Base-by-base conservation (phyloP, 495 filamentous ascomycete genomes). In the Pyronema omphalodes region DNA sequence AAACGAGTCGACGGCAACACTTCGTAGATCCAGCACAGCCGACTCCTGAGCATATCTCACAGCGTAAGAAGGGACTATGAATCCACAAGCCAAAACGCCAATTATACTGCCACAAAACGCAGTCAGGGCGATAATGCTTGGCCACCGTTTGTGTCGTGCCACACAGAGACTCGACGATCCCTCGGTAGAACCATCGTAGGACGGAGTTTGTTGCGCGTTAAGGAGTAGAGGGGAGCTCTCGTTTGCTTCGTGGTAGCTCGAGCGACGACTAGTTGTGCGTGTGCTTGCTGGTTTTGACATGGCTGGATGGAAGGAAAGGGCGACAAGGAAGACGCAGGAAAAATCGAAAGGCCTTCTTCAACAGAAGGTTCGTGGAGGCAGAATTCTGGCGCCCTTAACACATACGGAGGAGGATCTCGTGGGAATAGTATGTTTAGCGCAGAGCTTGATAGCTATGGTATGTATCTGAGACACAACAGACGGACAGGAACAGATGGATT, bases 11-110 rank as follows among this genome's bases (percentile, higher is more conserved):
- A 98, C 77, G 1, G 86, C 86, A 6, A 98, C 69, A 61, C 79
- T 79, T 2, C 79, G 84, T 0, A 91, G 81, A 57, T 88, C 76
- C 58, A 96, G 76, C 4, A 88, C 76, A 17, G 80, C 71, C 4
- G 91, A 88, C 65, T 91, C 73, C 63, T 84, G 78, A 6, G 81
- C 84, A 67, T 98, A 98, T 63, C 83, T 76, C 65, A 93, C 80
- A 15, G 89, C 76, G 6, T 81, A 75, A 23, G 79, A 78, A 3
- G 91, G 89, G 2, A 81, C 78, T 48, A 91, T 74, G 70, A 95
- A 93, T 1, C 79, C 87, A 1, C 57, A 6, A 23, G 74, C 68
- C 37, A 82, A 58, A 45, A 78, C 73, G 0, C 58, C 56, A 37
- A 81, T 53, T n/a, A 77, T 60, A 0, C 67, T 62, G 4, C 69